phyloP scores from a whole-genome alignment of 2,329 filamentous ascomycete genomes.

The Cadophora gregata region DNA sequence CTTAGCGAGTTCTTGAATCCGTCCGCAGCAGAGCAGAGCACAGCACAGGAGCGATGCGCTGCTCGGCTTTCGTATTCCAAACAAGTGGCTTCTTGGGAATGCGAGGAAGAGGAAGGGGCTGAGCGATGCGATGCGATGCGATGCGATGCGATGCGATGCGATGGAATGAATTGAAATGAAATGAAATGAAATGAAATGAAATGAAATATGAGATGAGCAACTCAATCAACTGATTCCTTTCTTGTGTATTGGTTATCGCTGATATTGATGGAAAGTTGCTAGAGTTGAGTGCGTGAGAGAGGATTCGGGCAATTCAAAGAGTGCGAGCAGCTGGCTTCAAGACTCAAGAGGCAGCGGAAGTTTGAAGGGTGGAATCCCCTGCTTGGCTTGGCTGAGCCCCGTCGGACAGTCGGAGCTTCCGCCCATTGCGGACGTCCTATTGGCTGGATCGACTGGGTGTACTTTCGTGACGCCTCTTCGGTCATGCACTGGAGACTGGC shows the following conservation, averaged over 20 bases:
- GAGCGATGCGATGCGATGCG: no score
- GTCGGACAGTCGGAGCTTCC: slow-evolving; percentile 9
- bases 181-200: no score
- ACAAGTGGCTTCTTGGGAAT: not conserved
- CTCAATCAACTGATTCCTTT: not conserved
- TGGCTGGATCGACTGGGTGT: not conserved
- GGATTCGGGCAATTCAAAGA: not conserved
- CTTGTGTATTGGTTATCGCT: not conserved
- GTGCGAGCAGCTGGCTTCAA: slow-evolving; percentile 8
- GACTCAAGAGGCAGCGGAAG: not conserved
- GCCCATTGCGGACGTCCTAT: not conserved
- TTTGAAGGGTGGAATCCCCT: slow-evolving; percentile 12
- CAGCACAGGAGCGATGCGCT: not conserved
- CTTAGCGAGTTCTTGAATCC: slow-evolving; percentile 17
- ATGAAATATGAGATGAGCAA: not conserved
- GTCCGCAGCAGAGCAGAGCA: slow-evolving; percentile 21
- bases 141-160: no score
- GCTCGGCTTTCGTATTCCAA: not conserved
- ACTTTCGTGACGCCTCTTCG: not conserved
- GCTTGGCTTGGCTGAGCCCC: slow-evolving; percentile 2
- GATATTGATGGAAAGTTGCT: not conserved
- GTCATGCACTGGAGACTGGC: not conserved
- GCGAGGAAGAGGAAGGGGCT: not conserved
- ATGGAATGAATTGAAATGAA: no score
- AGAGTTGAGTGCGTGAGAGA: slow-evolving; percentile 1